Evolutionary conservation across 2,329 filamentous ascomycete genomes (phyloP).

Genomic region (Zymoseptoria tritici): DNA sequence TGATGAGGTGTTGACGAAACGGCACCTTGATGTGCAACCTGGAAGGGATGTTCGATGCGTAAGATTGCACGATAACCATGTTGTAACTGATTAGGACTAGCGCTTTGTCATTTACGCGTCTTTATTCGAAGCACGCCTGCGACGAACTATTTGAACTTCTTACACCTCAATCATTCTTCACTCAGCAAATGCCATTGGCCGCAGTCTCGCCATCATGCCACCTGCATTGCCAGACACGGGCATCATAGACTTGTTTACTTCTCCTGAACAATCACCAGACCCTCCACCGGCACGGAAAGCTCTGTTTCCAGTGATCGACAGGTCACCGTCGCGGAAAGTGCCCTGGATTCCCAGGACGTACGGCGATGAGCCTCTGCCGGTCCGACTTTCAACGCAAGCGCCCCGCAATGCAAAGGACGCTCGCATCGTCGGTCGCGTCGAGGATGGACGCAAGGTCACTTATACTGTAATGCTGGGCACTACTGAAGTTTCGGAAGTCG

Average conservation of each 20-base stretch:
- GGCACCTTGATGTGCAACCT: neutral
- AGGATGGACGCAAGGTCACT: slow-evolving; percentile 9
- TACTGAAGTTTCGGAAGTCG: slow-evolving; percentile 19
- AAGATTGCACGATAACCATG: neutral
- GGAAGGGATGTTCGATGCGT: too few relatives aligned
- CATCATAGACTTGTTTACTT: neutral
- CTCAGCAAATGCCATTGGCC: neutral
- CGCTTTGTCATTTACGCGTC: neutral
- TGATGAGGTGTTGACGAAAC: neutral
- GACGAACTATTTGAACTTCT: neutral
- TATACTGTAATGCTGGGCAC: slow-evolving; percentile 27
- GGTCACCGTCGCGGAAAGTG: neutral
- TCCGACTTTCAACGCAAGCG: slow-evolving; percentile 21
- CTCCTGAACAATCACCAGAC: neutral
- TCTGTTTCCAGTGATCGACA: neutral
- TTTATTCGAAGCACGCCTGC: neutral
- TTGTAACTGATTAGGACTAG: neutral
- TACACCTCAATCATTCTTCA: neutral
- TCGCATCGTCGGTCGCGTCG: slow-evolving; percentile 21
- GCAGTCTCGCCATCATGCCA: neutral
- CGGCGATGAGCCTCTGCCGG: slow-evolving; percentile 17
- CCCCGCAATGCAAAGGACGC: slow-evolving; percentile 16
- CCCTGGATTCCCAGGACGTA: slow-evolving; percentile 6
- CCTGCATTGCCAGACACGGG: neutral
- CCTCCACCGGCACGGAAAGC: neutral